phyloP scores from a whole-genome alignment of 768 basidiomycete species.

The Rhizopogon vinicolor region DNA sequence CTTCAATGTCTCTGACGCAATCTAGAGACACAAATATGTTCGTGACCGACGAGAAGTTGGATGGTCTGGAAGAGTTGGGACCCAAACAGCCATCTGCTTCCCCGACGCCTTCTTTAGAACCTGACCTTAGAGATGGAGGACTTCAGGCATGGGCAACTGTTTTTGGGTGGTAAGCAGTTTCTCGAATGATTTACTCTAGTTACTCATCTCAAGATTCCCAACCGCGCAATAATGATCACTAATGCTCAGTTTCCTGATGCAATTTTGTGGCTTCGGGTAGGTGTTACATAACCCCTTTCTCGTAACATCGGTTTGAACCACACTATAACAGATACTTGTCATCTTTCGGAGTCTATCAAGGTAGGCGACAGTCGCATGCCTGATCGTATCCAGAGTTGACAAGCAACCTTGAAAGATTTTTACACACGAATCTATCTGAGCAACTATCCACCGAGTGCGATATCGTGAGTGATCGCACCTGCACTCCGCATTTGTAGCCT shows the following conservation, averaged over 20 bases:
- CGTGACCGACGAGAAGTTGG: neutral
- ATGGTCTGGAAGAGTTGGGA: neutral
- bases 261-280: conserved; percentile 24
- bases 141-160: conserved; percentile 8
- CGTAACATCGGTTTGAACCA: neutral
- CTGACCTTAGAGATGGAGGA: conserved; percentile 2
- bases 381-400: neutral
- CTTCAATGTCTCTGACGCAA: neutral
- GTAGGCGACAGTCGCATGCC: conserved; percentile 1
- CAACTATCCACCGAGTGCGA: conserved; percentile 22
- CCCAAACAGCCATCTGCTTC: neutral
- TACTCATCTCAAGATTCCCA: neutral
- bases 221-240: neutral
- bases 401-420: conserved; percentile 21
- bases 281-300: neutral
- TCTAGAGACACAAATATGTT: neutral
- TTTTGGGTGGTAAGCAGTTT: neutral
- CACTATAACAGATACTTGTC: conserved; percentile 13
- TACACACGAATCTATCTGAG: conserved; percentile 25
- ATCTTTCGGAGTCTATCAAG: conserved; percentile 30
- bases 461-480: conserved; percentile 16
- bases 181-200: neutral
- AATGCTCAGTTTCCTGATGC: conserved; percentile 15
- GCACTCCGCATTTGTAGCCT: conserved; percentile 24
- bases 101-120: neutral